Evolutionary conservation across 495 filamentous ascomycete species (phyloP).

Genomic region (Staphylotrichum longicolle): DNA sequence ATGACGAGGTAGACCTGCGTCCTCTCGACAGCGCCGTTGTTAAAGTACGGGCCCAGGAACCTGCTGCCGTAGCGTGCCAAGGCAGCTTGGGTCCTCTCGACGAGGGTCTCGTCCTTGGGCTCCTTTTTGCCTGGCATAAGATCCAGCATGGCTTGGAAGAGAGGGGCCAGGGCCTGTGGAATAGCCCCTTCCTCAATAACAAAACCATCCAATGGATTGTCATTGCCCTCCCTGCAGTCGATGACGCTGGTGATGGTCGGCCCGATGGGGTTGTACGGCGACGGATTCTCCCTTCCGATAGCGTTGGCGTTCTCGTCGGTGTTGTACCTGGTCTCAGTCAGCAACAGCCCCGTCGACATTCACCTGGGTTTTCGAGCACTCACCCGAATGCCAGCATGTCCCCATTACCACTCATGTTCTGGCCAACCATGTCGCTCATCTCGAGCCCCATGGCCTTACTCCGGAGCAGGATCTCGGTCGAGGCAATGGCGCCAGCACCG

Average conservation of each 20-base stretch:
- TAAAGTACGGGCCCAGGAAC: slow-evolving; percentile 56
- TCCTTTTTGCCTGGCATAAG: slow-evolving; percentile 51
- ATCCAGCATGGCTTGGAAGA: slow-evolving; percentile 59
- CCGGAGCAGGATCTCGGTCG: slow-evolving; percentile 65
- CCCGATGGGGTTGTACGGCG: slow-evolving; percentile 54
- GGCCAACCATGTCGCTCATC: slow-evolving; percentile 57
- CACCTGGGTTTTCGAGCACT: slow-evolving; percentile 15
- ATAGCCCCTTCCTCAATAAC: slow-evolving; percentile 66
- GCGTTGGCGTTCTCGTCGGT: slow-evolving; percentile 54
- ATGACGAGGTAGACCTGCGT: slow-evolving; percentile 70
- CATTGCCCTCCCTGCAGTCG: slow-evolving; percentile 53
- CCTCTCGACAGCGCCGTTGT: slow-evolving; percentile 52
- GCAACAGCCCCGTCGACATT: slow-evolving; percentile 6
- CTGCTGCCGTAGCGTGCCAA: slow-evolving; percentile 50
- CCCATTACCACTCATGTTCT: slow-evolving; percentile 67
- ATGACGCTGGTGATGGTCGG: slow-evolving; percentile 66
- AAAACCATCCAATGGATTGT: slow-evolving; percentile 59
- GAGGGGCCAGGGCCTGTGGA: slow-evolving; percentile 53
- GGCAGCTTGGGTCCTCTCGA: slow-evolving; percentile 44
- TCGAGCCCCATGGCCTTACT: slow-evolving; percentile 58
- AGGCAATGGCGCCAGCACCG: slow-evolving; percentile 59
- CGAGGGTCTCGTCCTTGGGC: slow-evolving; percentile 38
- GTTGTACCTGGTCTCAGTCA: slow-evolving; percentile 50
- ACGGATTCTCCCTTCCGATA: slow-evolving; percentile 50
- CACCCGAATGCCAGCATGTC: slow-evolving; percentile 63